phyloP scores from a whole-genome alignment of 2,329 filamentous ascomycete genomes.

The Alternaria angustiovoidea region DNA sequence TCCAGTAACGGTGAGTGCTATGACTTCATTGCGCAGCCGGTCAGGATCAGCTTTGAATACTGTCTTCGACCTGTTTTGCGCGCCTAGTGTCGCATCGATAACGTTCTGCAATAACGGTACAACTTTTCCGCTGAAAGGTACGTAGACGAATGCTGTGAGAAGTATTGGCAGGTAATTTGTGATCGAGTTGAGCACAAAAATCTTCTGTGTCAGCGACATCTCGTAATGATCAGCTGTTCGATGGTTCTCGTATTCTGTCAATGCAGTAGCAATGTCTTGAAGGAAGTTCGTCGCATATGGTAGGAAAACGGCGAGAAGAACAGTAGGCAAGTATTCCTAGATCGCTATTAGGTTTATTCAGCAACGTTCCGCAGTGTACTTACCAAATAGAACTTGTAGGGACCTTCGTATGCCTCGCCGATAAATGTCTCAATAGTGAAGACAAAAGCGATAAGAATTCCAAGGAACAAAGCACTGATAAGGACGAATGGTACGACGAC shows the following conservation, averaged over 20 bases:
- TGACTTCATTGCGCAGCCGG: conserved; percentile 44
- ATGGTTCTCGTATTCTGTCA: conserved; percentile 48
- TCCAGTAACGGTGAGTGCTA: conserved; percentile 44
- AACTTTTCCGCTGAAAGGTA: conserved; percentile 38
- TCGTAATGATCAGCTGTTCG: conserved; percentile 43
- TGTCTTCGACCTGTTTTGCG: conserved; percentile 16
- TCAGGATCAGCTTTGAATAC: conserved; percentile 39
- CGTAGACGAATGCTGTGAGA: conserved; percentile 45
- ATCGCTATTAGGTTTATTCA: conserved; percentile 7
- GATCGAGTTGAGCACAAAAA: conserved; percentile 47
- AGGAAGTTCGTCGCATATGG: conserved; percentile 42
- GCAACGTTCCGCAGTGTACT: not conserved
- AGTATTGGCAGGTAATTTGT: conserved; percentile 48
- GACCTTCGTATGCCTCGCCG: conserved; percentile 44
- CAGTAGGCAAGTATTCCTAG: conserved; percentile 46
- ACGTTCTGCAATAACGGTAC: conserved; percentile 34
- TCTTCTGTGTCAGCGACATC: conserved; percentile 47
- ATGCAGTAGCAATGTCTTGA: conserved; percentile 34
- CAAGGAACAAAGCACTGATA: conserved; percentile 38
- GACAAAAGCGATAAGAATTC: conserved; percentile 36
- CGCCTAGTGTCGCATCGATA: conserved; percentile 26
- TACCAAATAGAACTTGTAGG: conserved; percentile 43
- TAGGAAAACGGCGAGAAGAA: conserved; percentile 40
- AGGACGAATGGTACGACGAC: conserved; percentile 43
- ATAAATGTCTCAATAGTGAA: conserved; percentile 46